These are phyloP conservation scores for Cercospora berteroae DNA, from an alignment of 2,329 filamentous ascomycete species.

Conservation along the genomic window DNA sequence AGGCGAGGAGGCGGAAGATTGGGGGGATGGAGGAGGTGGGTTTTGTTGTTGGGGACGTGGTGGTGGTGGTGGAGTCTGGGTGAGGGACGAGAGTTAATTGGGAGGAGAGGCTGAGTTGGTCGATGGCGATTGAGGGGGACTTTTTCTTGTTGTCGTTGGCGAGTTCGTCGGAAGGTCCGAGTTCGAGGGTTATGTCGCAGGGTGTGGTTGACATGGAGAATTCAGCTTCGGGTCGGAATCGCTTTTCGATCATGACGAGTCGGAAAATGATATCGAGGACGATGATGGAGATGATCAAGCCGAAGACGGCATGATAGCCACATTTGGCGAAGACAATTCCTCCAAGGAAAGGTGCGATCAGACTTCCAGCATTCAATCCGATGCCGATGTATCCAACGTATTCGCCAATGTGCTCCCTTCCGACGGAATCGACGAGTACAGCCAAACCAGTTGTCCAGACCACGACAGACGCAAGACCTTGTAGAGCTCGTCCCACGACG, in stretches of 20 bases:
- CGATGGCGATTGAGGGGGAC: neutral
- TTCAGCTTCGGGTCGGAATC: neutral
- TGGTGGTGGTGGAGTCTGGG: neutral
- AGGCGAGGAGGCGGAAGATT: constrained; percentile 24
- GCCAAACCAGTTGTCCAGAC: constrained; percentile 73
- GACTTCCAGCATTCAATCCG: constrained; percentile 60
- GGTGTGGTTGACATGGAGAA: neutral
- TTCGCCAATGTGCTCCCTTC: constrained; percentile 58
- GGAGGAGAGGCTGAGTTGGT: constrained; percentile 3
- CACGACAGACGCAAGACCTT: constrained; percentile 64
- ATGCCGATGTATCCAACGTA: constrained; percentile 65
- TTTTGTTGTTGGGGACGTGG: neutral
- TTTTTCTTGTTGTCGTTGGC: neutral
- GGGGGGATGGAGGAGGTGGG: constrained; percentile 13
- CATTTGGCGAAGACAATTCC: constrained; percentile 62
- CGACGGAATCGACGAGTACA: constrained; percentile 67
- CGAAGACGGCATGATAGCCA: constrained; percentile 28
- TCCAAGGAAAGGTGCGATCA: constrained; percentile 65
- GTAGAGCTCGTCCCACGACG: constrained; percentile 61
- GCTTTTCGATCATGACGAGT: constrained; percentile 25
- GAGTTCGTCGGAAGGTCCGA: neutral
- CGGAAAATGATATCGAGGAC: constrained; percentile 24
- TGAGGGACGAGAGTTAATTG: neutral
- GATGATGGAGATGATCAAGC: constrained; percentile 20
- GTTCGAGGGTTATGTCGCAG: neutral